Conservation (phyloP, 345 rosid genomes). For the Physaria fendleri region DNA sequence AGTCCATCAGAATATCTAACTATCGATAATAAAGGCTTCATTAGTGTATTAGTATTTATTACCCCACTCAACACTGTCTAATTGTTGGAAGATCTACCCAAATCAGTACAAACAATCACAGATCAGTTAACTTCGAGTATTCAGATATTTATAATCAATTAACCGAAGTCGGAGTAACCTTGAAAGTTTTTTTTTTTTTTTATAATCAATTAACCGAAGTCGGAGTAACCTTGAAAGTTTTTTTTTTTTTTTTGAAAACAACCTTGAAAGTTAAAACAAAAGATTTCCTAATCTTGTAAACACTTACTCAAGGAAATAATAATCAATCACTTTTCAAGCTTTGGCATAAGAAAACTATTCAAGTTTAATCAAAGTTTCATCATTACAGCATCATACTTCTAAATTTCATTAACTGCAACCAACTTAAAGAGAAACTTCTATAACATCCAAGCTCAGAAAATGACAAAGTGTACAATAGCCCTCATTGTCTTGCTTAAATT, state of each 20-base stretch:
- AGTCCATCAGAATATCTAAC: not conserved
- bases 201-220: not conserved
- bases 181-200: too few species aligned
- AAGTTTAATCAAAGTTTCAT: not conserved
- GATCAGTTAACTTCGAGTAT: not conserved
- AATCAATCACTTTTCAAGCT: conserved; percentile 1
- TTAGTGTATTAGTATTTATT: not conserved
- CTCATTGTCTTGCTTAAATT: not conserved
- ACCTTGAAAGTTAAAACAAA: not conserved
- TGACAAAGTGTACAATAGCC: not conserved
- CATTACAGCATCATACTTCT: not conserved
- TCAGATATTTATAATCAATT: not conserved
- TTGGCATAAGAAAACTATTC: not conserved
- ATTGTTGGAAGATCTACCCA: not conserved
- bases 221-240: not conserved
- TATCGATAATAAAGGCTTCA: not conserved
- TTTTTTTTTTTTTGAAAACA: too few species aligned
- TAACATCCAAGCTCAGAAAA: not conserved
- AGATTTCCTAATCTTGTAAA: conserved; percentile 1
- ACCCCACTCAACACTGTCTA: not conserved
- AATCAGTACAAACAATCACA: not conserved
- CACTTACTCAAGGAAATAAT: not conserved
- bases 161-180: not conserved
- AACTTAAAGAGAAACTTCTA: not conserved
- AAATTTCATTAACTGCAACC: not conserved